These are phyloP conservation scores for Cardiospermum halicacabum DNA, from an alignment of 345 rosid species.

Conservation along the genomic window DNA sequence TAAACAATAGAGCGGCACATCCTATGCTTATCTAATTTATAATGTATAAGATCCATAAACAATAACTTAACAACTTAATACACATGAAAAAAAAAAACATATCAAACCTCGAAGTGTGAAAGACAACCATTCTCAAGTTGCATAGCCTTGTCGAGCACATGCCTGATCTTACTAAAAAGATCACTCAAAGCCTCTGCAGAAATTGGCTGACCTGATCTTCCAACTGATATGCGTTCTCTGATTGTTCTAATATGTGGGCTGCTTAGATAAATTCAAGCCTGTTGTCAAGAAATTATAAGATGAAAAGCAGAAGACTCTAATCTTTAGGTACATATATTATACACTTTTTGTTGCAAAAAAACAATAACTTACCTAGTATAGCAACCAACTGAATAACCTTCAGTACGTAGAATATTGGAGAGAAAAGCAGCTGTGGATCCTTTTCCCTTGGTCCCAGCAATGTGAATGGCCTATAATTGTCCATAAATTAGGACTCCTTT, in stretches of 20 bases:
- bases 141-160: slow-evolving; percentile 53
- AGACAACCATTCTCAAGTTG: slow-evolving; percentile 52
- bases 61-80: not conserved
- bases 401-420: slow-evolving; percentile 63
- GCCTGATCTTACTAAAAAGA: slow-evolving; percentile 51
- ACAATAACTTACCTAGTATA: slow-evolving; percentile 58
- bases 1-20: not conserved
- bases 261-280: slow-evolving; percentile 19
- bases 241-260: slow-evolving; percentile 82
- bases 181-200: slow-evolving; percentile 47
- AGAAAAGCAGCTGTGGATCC: slow-evolving; percentile 88
- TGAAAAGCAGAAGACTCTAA: not conserved
- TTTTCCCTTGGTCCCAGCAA: slow-evolving; percentile 96
- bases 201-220: slow-evolving; percentile 53
- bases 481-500: not conserved
- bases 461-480: slow-evolving; percentile 56
- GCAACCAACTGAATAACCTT: slow-evolving; percentile 77
- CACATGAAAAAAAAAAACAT: not conserved
- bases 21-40: not conserved
- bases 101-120: slow-evolving; percentile 88
- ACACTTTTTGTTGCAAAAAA: not conserved
- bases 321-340: not conserved
- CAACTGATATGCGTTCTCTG: slow-evolving; percentile 71
- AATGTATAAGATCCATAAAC: not conserved
- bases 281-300: slow-evolving; percentile 1